Evolutionary conservation across 345 rosid species (phyloP).

Genomic region (Hibiscus syriacus): DNA sequence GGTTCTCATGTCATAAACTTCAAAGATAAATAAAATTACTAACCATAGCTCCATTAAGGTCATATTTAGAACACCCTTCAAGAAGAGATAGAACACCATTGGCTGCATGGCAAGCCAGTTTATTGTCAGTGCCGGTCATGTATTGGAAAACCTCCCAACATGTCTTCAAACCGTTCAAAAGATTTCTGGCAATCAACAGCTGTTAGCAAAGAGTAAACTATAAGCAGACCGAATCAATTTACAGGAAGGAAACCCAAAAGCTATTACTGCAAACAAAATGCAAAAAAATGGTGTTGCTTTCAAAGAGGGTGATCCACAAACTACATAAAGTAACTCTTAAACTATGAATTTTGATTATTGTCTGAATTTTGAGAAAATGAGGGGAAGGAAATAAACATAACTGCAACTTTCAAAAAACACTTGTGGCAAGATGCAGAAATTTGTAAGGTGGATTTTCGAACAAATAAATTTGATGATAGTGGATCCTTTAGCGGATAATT

Average conservation of each 20-base stretch:
- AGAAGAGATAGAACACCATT: constrained; percentile 59
- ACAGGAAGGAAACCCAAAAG: background rate
- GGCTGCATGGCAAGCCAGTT: constrained; percentile 49
- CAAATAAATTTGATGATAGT: no score
- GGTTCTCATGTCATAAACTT: background rate
- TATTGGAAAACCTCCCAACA: constrained; percentile 40
- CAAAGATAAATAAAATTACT: constrained; percentile 17
- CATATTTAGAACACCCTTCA: constrained; percentile 80
- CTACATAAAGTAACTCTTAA: background rate
- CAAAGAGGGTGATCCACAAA: constrained; percentile 1
- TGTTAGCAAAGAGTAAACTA: constrained; percentile 25
- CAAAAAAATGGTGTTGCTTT: background rate
- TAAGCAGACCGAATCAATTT: constrained; percentile 9
- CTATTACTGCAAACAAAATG: background rate
- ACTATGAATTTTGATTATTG: background rate
- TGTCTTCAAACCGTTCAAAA: constrained; percentile 75
- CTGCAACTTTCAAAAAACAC: background rate
- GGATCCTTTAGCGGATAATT: no score
- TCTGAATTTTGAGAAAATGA: background rate
- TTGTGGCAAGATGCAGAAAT: no score
- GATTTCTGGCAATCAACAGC: constrained; percentile 95
- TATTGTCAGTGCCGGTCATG: constrained; percentile 64
- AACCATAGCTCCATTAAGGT: constrained; percentile 69
- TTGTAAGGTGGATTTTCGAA: no score
- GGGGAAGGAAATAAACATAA: background rate